Base-by-base conservation (phyloP, 768 basidiomycete genomes). In the Lactifluus piperatus region DNA sequence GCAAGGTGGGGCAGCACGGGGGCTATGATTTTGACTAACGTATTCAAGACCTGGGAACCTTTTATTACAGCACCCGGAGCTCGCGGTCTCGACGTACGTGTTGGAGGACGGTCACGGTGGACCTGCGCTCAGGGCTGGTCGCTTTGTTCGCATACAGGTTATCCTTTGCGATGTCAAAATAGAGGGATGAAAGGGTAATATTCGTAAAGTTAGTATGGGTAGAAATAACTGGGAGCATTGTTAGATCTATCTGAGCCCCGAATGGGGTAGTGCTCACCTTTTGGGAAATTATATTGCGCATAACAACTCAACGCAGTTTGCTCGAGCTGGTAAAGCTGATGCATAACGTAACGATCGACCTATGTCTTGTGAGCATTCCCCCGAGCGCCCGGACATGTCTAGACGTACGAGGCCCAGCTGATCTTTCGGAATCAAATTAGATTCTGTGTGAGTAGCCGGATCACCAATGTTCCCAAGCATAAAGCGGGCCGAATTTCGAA, bases 131-230 rank as follows among this genome's bases (percentile, higher is more conserved):
- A 2, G 70, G 64, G 58, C 80, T 79, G 22, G 76, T 65, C 2
- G 72, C 55, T 9, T 73, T 68, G 65, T 89, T 79, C 34, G 91
- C 89, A 67, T 99, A 97, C 10, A 99, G 73, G 46, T 80, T 79
- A 70, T 98, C 95, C 70, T 97, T 97, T 34, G 84, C 89, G 50
- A 90, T 84, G 67, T 94, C 93, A 62, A 97, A 91, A 71, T 97
- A 98, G 32, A 95, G 73, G 0, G 92, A 86, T 0, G 95, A 97
- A 22, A 97, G 77, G 0, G 88, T 90, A 58, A 84, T 78, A 66
- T 91, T 92, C 29, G 84, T 81, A 63, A 97, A 97, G 63, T 85
- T 81, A 39, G 79, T 81, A 13, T 95, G 70, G 9, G 87, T 75
- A 54, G 76, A 82, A 64, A 89, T 78, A 37, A 91, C 92, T 95